Conservation (phyloP, 1,139 yeast species). For the Nakaseomyces sp. region DNA sequence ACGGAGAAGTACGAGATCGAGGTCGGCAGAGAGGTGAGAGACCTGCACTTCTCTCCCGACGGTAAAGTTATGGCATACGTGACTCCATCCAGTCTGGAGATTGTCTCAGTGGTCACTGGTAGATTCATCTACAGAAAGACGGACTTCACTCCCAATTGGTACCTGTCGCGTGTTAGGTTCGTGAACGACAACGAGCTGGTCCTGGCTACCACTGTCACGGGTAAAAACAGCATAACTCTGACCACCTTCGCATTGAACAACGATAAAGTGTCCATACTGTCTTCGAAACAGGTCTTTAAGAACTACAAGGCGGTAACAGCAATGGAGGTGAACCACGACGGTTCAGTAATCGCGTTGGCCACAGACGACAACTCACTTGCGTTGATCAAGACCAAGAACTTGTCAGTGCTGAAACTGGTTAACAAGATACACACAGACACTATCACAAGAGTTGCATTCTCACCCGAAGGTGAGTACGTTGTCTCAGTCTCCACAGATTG, state of each 20-base stretch:
- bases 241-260: slow-evolving; percentile 26
- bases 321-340: slow-evolving; percentile 40
- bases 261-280: slow-evolving; percentile 34
- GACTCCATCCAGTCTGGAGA: slow-evolving; percentile 46
- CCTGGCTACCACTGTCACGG: slow-evolving; percentile 40
- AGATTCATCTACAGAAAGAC: slow-evolving; percentile 33
- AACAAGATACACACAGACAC: slow-evolving; percentile 71
- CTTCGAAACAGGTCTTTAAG: slow-evolving; percentile 39
- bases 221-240: slow-evolving; percentile 35
- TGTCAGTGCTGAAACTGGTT: slow-evolving; percentile 43
- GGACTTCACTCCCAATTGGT: slow-evolving; percentile 31
- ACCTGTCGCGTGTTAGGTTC: slow-evolving; percentile 53
- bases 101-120: slow-evolving; percentile 38
- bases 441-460: slow-evolving; percentile 63
- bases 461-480: slow-evolving; percentile 59
- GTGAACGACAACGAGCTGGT: slow-evolving; percentile 46
- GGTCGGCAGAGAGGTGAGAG: slow-evolving; percentile 46
- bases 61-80: slow-evolving; percentile 49
- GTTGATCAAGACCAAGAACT: slow-evolving; percentile 45
- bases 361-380: slow-evolving; percentile 68
- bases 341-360: slow-evolving; percentile 56
- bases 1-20: slow-evolving; percentile 46
- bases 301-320: slow-evolving; percentile 63
- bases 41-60: slow-evolving; percentile 41
- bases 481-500: slow-evolving; percentile 85